Conservation (phyloP, 768 basidiomycete species). For the Sistotremastrum niveocremeum region DNA sequence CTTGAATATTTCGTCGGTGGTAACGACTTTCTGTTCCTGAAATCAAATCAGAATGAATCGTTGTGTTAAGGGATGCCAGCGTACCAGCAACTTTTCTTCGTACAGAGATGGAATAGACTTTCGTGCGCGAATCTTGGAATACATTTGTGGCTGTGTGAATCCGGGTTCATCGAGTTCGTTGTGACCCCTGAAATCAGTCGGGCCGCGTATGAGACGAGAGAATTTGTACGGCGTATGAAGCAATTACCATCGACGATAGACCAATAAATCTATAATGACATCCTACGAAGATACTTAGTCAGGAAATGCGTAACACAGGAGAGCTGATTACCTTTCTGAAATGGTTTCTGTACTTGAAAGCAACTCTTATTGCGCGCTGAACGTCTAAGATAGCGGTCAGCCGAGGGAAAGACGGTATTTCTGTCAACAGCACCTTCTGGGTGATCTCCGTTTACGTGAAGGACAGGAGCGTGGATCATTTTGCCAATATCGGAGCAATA, state of each 20-base stretch:
- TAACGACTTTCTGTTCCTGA: constrained; percentile 40
- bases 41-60: not conserved
- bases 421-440: constrained; percentile 51
- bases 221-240: not conserved
- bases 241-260: constrained; percentile 68
- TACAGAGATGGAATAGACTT: constrained; percentile 71
- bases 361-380: constrained; percentile 71
- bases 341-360: constrained; percentile 73
- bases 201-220: not conserved
- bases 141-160: constrained; percentile 86
- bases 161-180: constrained; percentile 82
- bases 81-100: constrained; percentile 62
- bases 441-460: constrained; percentile 87
- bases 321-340: constrained; percentile 54
- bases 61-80: constrained; percentile 12
- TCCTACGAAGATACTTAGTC: constrained; percentile 29
- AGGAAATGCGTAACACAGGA: not conserved
- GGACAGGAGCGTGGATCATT: constrained; percentile 78
- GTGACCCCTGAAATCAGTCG: constrained; percentile 43
- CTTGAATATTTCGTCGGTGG: constrained; percentile 30
- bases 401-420: not conserved
- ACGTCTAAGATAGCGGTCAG: constrained; percentile 41
- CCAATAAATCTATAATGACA: constrained; percentile 78
- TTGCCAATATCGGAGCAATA: constrained; percentile 86
- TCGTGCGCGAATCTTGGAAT: constrained; percentile 68